A percentile compares a stretch with the other conserved stretches of the same genome.
phyloP scores from a whole-genome alignment of 1,284 basidiomycete species.

The Mycena sp. region DNA sequence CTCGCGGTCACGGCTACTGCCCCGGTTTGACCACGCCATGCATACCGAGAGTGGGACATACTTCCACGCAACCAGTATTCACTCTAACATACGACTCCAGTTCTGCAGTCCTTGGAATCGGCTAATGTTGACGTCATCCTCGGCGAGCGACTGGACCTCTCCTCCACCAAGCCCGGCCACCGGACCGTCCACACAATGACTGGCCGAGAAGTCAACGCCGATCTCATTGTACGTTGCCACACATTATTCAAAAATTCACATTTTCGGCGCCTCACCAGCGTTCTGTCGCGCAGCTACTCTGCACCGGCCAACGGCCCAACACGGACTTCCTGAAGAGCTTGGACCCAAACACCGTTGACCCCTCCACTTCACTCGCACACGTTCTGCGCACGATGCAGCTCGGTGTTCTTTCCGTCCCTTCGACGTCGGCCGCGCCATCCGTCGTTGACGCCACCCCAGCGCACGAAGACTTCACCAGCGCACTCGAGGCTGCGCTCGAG shows the following conservation, averaged over 20 bases:
- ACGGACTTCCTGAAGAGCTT: conserved; percentile 63
- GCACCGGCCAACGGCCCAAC: conserved; percentile 82
- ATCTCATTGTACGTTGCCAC: conserved; percentile 61
- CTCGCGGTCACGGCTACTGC: conserved; percentile 67
- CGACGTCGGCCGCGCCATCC: not conserved
- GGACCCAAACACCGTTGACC: conserved; percentile 60
- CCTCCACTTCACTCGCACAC: conserved; percentile 56
- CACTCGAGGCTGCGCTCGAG: conserved; percentile 30
- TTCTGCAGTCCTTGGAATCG: conserved; percentile 52
- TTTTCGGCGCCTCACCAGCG: no score
- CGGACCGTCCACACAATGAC: conserved; percentile 60
- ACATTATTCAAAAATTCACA: no score
- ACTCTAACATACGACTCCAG: conserved; percentile 38
- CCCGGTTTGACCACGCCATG: conserved; percentile 65
- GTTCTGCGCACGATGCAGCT: conserved; percentile 74
- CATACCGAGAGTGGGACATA: conserved; percentile 45
- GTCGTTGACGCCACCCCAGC: not conserved
- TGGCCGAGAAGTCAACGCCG: conserved; percentile 68
- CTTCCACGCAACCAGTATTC: not conserved
- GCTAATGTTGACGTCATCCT: conserved; percentile 60
- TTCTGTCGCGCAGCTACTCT: conserved; percentile 64
- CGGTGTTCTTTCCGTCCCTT: conserved; percentile 32
- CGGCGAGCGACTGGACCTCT: conserved; percentile 63
- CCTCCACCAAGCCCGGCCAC: conserved; percentile 46
- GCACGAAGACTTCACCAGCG: not conserved